Percentiles rank a stretch among this genome's conserved stretches.
phyloP scores from a whole-genome alignment of 148 eudicot genomes.

The Heliosperma pusillum region DNA sequence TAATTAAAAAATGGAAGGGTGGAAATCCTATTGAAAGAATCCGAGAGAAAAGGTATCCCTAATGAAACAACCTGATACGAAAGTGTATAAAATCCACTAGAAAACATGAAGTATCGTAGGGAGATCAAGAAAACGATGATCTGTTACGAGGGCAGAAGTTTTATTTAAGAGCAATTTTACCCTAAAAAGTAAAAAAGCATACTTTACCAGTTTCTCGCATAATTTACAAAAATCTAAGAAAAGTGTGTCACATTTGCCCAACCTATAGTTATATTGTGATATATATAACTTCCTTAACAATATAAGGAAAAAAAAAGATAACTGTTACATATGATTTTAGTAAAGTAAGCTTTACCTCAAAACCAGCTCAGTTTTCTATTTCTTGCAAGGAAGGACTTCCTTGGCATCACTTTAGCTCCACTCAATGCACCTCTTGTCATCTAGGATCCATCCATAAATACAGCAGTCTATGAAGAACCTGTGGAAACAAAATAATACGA shows the following conservation, averaged over 20 bases:
- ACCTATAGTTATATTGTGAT: not conserved
- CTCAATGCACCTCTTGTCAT: constrained; percentile 24
- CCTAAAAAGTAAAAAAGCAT: not conserved
- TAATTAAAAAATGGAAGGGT: too few species aligned
- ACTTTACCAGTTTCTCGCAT: not conserved
- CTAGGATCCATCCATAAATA: not conserved
- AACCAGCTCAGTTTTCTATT: constrained; percentile 26
- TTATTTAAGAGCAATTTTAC: not conserved
- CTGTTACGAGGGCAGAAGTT: not conserved
- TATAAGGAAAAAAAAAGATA: not conserved
- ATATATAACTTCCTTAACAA: constrained; percentile 2
- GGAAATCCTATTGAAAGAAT: too few species aligned
- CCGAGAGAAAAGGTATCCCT: not conserved
- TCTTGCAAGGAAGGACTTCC: constrained; percentile 58
- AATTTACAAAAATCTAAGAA: not conserved
- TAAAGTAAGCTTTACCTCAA: constrained; percentile 21
- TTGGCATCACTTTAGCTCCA: constrained; percentile 32
- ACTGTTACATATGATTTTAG: constrained; percentile 3
- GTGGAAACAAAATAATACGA: not conserved
- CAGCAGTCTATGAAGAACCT: not conserved
- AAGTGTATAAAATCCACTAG: not conserved
- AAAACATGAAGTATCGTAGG: not conserved
- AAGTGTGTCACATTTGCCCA: constrained; percentile 3
- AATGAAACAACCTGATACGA: not conserved
- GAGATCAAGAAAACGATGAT: not conserved